phyloP scores from a whole-genome alignment of 371 early-diverging fungal genomes.

The Rhizopus arrhizus region DNA sequence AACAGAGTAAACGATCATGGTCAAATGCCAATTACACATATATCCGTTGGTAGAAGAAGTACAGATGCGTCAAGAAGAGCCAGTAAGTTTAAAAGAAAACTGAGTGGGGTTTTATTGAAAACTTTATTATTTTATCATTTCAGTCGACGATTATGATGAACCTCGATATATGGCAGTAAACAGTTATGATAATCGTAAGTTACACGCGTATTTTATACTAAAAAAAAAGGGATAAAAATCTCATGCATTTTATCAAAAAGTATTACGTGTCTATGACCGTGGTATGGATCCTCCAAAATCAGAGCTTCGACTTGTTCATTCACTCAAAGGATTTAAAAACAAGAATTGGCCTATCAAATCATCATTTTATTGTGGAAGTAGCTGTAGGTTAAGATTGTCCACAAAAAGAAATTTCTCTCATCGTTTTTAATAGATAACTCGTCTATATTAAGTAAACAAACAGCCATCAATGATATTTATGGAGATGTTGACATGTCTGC shows the following conservation, averaged over 20 bases:
- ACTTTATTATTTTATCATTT: not conserved
- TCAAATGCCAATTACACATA: slow-evolving; percentile 80
- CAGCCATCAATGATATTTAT: slow-evolving; percentile 38
- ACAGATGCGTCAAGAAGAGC: slow-evolving; percentile 57
- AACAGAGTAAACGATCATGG: slow-evolving; percentile 65
- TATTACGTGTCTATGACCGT: slow-evolving; percentile 83
- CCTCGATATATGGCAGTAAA: slow-evolving; percentile 83
- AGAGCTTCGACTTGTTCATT: slow-evolving; percentile 65
- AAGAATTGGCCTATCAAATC: slow-evolving; percentile 90
- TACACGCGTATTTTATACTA: too few species aligned
- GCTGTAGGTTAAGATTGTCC: slow-evolving; percentile 50
- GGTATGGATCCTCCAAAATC: slow-evolving; percentile 76
- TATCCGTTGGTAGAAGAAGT: slow-evolving; percentile 59
- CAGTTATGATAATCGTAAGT: slow-evolving; percentile 84
- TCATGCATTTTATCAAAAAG: slow-evolving; percentile 32
- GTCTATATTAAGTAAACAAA: slow-evolving; percentile 43
- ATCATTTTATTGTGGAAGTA: slow-evolving; percentile 74
- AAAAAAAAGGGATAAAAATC: not conserved
- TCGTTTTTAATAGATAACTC: slow-evolving; percentile 38
- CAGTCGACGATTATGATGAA: slow-evolving; percentile 72
- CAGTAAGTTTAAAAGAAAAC: slow-evolving; percentile 20
- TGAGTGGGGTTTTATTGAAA: too few species aligned
- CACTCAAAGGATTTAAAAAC: slow-evolving; percentile 84
- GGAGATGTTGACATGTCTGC: slow-evolving; percentile 41
- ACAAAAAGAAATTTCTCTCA: too few species aligned